A percentile compares a stretch with the other conserved stretches of the same genome.
Evolutionary conservation across 192 early-diverging fungal species (phyloP).

Genomic region (Gigaspora rosea): DNA sequence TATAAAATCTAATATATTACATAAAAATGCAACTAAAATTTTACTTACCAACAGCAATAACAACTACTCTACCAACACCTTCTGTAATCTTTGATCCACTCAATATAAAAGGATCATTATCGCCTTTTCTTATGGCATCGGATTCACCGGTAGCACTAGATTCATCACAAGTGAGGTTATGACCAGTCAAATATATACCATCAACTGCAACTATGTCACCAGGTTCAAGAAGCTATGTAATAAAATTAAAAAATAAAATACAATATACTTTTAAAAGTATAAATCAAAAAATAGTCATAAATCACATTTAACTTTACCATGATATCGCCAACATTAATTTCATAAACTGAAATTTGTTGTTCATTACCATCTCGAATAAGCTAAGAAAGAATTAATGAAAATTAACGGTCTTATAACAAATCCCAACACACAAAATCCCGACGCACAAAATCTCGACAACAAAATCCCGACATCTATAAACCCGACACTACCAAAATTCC

Average conservation of each 20-base stretch:
- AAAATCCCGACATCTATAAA: no score
- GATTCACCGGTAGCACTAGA: slow-evolving; percentile 92
- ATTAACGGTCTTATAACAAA: no score
- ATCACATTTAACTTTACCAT: slow-evolving; percentile 40
- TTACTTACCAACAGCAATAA: slow-evolving; percentile 76
- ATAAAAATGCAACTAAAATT: not conserved
- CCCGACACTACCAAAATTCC: no score
- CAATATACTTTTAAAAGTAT: not conserved
- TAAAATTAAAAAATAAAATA: not conserved
- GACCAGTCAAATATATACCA: slow-evolving; percentile 76
- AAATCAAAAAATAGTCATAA: not conserved
- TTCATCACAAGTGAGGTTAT: slow-evolving; percentile 88
- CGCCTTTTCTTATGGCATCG: slow-evolving; percentile 77
- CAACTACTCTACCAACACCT: slow-evolving; percentile 82
- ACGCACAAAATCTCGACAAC: no score
- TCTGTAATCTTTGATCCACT: slow-evolving; percentile 90
- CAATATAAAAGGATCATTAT: slow-evolving; percentile 77
- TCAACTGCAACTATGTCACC: slow-evolving; percentile 97
- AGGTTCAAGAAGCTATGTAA: slow-evolving; percentile 62
- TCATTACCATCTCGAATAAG: slow-evolving; percentile 73
- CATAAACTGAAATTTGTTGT: slow-evolving; percentile 72
- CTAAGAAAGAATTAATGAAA: slow-evolving; percentile 11
- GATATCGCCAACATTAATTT: slow-evolving; percentile 91
- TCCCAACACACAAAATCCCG: no score
- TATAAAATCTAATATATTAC: not conserved